phyloP scores from a whole-genome alignment of 768 basidiomycete genomes.

The Leccinum longicurvipes region DNA sequence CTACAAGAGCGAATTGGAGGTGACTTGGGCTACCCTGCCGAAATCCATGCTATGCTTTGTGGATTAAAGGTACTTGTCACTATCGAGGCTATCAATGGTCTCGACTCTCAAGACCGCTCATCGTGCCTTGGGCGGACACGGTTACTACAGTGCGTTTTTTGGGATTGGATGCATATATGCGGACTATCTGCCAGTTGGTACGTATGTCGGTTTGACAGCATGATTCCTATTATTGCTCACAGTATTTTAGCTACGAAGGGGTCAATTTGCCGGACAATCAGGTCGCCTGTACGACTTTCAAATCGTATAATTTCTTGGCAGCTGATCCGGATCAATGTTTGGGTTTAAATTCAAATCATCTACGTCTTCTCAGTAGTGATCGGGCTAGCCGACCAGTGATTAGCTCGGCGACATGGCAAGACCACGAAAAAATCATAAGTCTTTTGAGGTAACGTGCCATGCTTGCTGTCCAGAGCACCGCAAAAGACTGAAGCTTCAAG shows the following conservation, averaged over 20 bases:
- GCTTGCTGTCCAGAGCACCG: conserved; percentile 44
- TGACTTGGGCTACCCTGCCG: conserved; percentile 61
- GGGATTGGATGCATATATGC: conserved; percentile 66
- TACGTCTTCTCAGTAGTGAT: conserved; percentile 45
- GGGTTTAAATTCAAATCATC: conserved; percentile 37
- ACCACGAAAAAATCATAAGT: conserved; percentile 38
- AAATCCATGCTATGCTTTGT: conserved; percentile 68
- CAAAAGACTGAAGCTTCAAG: conserved; percentile 37
- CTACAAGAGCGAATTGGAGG: conserved; percentile 51
- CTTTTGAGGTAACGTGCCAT: conserved; percentile 69
- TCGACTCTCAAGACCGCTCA: conserved; percentile 68
- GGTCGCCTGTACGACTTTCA: conserved; percentile 68
- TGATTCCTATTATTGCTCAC: not conserved
- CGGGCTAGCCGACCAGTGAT: conserved; percentile 19
- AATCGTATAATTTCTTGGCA: conserved; percentile 50
- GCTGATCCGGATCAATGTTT: conserved; percentile 5
- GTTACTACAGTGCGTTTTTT: conserved; percentile 65
- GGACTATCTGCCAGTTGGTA: conserved; percentile 60
- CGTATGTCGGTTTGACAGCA: conserved; percentile 39
- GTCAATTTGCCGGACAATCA: conserved; percentile 79
- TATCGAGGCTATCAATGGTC: conserved; percentile 48
- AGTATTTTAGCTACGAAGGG: conserved; percentile 58
- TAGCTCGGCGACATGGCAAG: conserved; percentile 33
- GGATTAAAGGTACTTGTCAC: conserved; percentile 64
- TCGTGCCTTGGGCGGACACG: conserved; percentile 74